Percentiles rank a stretch among this genome's conserved stretches.
Conservation (phyloP, 495 filamentous ascomycete species). For the Immersiella caudata region DNA sequence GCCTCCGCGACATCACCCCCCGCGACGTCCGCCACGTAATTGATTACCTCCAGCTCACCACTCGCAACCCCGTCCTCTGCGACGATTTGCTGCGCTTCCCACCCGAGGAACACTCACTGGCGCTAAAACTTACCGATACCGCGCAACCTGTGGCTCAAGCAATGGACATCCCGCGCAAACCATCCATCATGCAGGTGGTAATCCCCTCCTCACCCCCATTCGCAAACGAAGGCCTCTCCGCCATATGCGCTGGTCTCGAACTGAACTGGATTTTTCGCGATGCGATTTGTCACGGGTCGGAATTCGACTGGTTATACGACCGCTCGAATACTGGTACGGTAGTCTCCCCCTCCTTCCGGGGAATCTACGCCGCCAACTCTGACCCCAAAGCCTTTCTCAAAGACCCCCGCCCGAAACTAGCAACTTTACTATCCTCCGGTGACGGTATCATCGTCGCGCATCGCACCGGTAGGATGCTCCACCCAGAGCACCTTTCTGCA, state of each 20-base stretch:
- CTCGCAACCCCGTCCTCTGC: not conserved
- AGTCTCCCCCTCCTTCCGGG: not conserved
- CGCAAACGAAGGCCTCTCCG: not conserved
- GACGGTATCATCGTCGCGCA: not conserved
- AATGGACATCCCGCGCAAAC: not conserved
- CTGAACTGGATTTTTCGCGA: not conserved
- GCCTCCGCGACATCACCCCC: not conserved
- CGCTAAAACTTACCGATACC: not conserved
- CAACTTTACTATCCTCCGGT: not conserved
- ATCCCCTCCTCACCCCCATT: not conserved
- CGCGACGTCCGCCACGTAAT: not conserved
- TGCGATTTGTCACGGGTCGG: not conserved
- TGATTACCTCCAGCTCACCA: not conserved
- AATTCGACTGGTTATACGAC: slow-evolving; percentile 3
- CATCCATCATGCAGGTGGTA: not conserved
- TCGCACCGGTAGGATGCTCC: not conserved
- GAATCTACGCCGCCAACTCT: not conserved
- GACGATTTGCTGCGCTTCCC: not conserved
- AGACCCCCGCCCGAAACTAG: not conserved
- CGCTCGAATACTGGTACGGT: not conserved
- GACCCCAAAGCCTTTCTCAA: not conserved
- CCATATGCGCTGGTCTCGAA: not conserved
- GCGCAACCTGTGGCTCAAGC: not conserved
- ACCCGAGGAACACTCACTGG: not conserved
- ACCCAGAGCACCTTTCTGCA: not conserved